Base-by-base conservation (phyloP, 2,329 filamentous ascomycete species). In the Colletotrichum sidae region DNA sequence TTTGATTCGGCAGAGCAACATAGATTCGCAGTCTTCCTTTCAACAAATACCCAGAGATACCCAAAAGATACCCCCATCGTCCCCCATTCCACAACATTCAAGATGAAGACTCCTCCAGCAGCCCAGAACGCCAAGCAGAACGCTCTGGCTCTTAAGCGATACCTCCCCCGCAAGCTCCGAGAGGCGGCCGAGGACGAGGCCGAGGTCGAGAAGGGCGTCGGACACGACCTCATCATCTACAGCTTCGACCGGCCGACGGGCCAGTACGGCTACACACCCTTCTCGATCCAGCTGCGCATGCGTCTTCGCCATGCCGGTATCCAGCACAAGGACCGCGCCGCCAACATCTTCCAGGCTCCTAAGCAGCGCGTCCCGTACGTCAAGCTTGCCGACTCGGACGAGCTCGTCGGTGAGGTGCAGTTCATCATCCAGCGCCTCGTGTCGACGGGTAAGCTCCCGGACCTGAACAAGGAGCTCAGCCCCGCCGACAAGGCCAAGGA, bases 331-430 rank as follows among this genome's bases (percentile, higher is more conserved):
- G 60, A 67, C 55, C 60, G 52, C n/a, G 51, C 57, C 10, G 70
- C 64, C 49, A 64, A 63, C 13, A 60, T 68, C 47, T 45, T 52
- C 41, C 50, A 69, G 46, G 69, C 68, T 6, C 70, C 69, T n/a
- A 70, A 69, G 59, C 47, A 65, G 45, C 63, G 70, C 35, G 60
- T 70, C 5, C 70, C 70, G 0, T 70, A 70, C 41, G 65, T 71
- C 42, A 63, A 65, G 54, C 67, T 71, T 33, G 53, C 57, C 4
- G 63, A 68, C 13, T 64, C 64, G 38, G 68, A 67, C 25, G 67
- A 70, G 53, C 56, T 71, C 17, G 54, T 71, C 13, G 68, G 70
- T 51, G 70, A 71, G 67, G 44, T 68, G 25, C 62, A 65, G 41
- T 68, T 71, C 25, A 58, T 71, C 39, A 65, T 65, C 41, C 34